Evolutionary conservation across 31 red algal species (phyloP).

Genomic region (Odonthalia washingtoniensis): DNA sequence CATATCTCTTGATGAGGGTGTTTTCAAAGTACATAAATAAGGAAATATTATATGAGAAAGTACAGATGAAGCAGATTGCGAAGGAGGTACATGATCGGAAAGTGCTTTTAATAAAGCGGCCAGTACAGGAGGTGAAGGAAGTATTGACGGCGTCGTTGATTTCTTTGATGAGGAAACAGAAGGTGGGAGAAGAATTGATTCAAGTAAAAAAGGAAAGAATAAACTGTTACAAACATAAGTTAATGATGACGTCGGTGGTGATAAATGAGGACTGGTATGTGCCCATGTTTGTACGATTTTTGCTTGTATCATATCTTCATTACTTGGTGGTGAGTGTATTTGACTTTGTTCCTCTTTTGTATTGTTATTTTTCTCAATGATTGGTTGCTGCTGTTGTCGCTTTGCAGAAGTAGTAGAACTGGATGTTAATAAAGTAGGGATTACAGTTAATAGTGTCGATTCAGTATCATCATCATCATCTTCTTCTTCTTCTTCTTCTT

Average conservation of each 20-base stretch:
- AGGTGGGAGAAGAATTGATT: slow-evolving; percentile 14
- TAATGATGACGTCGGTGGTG: slow-evolving; percentile 6
- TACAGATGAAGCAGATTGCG: slow-evolving; percentile 15
- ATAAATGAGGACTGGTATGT: slow-evolving; percentile 3
- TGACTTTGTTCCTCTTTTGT: no score
- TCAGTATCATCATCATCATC: neutral
- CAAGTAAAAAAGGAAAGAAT: neutral
- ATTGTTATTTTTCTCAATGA: neutral
- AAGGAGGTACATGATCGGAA: slow-evolving; percentile 17
- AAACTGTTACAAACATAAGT: neutral
- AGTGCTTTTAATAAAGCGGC: slow-evolving; percentile 39
- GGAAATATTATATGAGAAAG: slow-evolving; percentile 38
- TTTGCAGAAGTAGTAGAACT: neutral
- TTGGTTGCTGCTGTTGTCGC: neutral
- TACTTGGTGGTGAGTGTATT: no score
- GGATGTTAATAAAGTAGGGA: neutral
- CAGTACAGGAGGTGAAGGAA: neutral
- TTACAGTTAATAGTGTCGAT: neutral
- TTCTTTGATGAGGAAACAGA: no score
- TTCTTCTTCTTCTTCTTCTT: slow-evolving; percentile 8
- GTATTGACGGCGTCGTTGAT: no score
- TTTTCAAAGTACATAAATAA: slow-evolving; percentile 25
- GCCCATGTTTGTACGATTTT: slow-evolving; percentile 30
- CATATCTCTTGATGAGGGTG: slow-evolving; percentile 58
- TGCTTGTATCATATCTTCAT: slow-evolving; percentile 13